Percentiles rank a stretch among this genome's conserved stretches.
These are phyloP conservation scores for Scheffersomyces lignicola DNA, from an alignment of 1,139 yeast genomes.

Conservation along the genomic window DNA sequence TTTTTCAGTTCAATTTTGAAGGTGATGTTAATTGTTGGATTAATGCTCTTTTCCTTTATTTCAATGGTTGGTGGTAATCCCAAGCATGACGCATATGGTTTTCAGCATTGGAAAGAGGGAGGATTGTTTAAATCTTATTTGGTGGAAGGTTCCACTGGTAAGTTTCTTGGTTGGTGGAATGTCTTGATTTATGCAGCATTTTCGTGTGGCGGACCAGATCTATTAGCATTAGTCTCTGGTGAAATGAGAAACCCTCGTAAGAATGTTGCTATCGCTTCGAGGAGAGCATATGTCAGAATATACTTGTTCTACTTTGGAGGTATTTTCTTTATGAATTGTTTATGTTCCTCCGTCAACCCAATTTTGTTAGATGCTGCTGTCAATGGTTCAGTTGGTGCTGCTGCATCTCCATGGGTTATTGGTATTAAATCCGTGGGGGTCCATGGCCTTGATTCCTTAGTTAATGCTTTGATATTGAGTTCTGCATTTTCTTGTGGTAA, in stretches of 20 bases:
- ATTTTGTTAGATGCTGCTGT: constrained; percentile 24
- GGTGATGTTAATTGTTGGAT: constrained; percentile 38
- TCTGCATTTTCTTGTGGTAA: constrained; percentile 44
- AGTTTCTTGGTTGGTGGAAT: constrained; percentile 37
- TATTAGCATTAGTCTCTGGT: constrained; percentile 33
- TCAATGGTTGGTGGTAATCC: constrained; percentile 46
- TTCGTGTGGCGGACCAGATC: constrained; percentile 46
- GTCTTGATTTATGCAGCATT: constrained; percentile 40
- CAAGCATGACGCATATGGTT: constrained; percentile 35
- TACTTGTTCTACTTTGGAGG: constrained; percentile 37
- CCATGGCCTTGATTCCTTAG: constrained; percentile 34
- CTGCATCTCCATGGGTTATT: constrained; percentile 42
- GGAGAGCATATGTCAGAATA: constrained; percentile 32
- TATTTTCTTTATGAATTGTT: constrained; percentile 34
- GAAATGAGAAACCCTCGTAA: constrained; percentile 35
- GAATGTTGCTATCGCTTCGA: constrained; percentile 34
- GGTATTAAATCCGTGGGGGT: constrained; percentile 39
- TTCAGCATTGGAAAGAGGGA: constrained; percentile 36
- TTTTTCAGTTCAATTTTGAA: constrained; percentile 37
- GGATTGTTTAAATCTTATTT: constrained; percentile 34
- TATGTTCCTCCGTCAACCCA: constrained; percentile 36
- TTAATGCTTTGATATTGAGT: constrained; percentile 34
- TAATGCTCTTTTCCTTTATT: constrained; percentile 39
- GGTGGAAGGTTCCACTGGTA: constrained; percentile 33
- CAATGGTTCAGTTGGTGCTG: constrained; percentile 29